Evolutionary conservation across 2,329 filamentous ascomycete species (phyloP), one percentile per base, ranked within the genome.

Genomic region (Trichoderma lentiforme): DNA sequence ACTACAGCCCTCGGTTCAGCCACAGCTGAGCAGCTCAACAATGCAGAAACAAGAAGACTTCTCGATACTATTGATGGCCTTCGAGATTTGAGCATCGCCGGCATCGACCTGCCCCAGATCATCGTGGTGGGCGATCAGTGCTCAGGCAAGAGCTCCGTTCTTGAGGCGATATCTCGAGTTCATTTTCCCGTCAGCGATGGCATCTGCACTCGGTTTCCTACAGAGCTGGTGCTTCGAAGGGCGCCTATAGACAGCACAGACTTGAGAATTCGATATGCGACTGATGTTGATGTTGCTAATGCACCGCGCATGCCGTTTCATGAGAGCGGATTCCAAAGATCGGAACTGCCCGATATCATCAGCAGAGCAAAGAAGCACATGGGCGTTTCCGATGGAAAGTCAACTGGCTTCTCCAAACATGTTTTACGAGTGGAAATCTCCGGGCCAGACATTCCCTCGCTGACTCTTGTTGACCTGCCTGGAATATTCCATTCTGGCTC

Each of bases 121-220:
- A 85, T 91, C 32, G 88, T 91, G 14, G 88, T 86, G 65, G 89
- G 90, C 3, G 86, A 90, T 71, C 88, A 91, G 74, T 89, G 86
- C 0, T 86, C 86, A 1, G 90, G 89, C 4, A 92, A 92, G 77
- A 90, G 87, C 71, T 91, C 89, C 0, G 88, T 91, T 0, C 84
- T 92, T 0, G 88, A 92, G 75, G 89, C 88, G 1, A 88, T 92
- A 51, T 90, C 89, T 0, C 85, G 87, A 4, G 83, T 92, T 2
- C 83, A 84, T 0, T 92, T 92, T 73, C 89, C 89, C 0, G 81
- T 83, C 9, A 87, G 88, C 28, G 86, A 87, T 68, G 87, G 84
- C 47, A 76, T 90, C 0, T 91, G 89, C 77, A 91, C 90, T 0
- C 83, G 87, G 0, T 91, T 92, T 73, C 85, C 89, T 0, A 92